Evolutionary conservation across 1,284 basidiomycete genomes (phyloP).

Genomic region (Meira miltonrushii): DNA sequence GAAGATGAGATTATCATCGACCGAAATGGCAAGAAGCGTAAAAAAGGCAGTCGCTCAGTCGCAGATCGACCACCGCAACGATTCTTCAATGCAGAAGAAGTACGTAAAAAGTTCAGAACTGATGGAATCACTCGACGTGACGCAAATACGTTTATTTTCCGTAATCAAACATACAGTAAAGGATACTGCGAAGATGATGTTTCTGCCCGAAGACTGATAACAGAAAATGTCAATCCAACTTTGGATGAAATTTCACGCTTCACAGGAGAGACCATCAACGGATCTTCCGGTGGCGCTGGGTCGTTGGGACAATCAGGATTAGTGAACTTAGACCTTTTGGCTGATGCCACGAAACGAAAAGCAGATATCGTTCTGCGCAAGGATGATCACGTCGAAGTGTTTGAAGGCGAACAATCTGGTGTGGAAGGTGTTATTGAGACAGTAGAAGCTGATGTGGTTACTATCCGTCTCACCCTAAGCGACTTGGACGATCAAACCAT

Average conservation of each 20-base stretch:
- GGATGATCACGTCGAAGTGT: slow-evolving; percentile 94
- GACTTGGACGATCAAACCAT: slow-evolving; percentile 74
- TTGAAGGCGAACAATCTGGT: slow-evolving; percentile 91
- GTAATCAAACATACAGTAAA: slow-evolving; percentile 85
- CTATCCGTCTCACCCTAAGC: slow-evolving; percentile 67
- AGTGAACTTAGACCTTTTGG: slow-evolving; percentile 76
- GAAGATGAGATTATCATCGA: slow-evolving; percentile 53
- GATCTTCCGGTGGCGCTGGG: slow-evolving; percentile 24
- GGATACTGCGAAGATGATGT: slow-evolving; percentile 97
- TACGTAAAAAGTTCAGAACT: slow-evolving; percentile 73
- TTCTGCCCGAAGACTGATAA: slow-evolving; percentile 70
- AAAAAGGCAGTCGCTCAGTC: slow-evolving; percentile 45
- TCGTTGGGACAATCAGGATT: slow-evolving; percentile 16
- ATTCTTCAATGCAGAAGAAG: slow-evolving; percentile 91
- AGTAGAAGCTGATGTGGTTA: slow-evolving; percentile 79
- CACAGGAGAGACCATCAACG: slow-evolving; percentile 56
- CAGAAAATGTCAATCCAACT: slow-evolving; percentile 89
- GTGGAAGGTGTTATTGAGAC: slow-evolving; percentile 86
- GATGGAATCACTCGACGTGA: slow-evolving; percentile 57
- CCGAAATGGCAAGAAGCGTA: slow-evolving; percentile 50
- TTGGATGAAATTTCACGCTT: slow-evolving; percentile 94
- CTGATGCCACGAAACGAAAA: slow-evolving; percentile 78
- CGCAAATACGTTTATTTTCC: slow-evolving; percentile 59
- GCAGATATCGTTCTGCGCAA: slow-evolving; percentile 87
- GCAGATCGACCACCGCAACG: slow-evolving; percentile 72